A percentile compares a stretch with the other conserved stretches of the same genome.
Evolutionary conservation across 2,329 filamentous ascomycete genomes (phyloP).

Genomic region (Claviceps cyperi): DNA sequence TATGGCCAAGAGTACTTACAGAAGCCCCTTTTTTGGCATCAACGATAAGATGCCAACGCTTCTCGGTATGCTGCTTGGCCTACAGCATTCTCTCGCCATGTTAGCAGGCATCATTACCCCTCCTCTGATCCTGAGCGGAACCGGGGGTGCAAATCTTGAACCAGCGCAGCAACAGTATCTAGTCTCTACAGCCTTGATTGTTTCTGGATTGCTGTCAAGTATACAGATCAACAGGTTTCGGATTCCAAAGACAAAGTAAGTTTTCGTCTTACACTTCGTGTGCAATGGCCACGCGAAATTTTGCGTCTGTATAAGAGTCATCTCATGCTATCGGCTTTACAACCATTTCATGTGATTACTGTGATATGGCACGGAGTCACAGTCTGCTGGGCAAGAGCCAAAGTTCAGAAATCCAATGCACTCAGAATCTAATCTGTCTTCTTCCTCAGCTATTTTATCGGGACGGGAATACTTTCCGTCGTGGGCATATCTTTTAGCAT

Average conservation of each 20-base stretch:
- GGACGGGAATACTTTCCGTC: constrained; percentile 67
- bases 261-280: constrained; percentile 1
- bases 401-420: not conserved
- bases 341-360: not conserved
- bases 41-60: constrained; percentile 65
- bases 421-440: not conserved
- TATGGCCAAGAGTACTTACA: constrained; percentile 40
- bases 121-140: constrained; percentile 53
- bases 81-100: constrained; percentile 72
- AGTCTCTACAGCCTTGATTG: constrained; percentile 64
- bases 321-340: no score
- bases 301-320: no score
- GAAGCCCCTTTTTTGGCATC: constrained; percentile 69
- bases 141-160: constrained; percentile 48
- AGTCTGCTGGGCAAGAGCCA: not conserved
- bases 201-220: constrained; percentile 59
- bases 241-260: constrained; percentile 48
- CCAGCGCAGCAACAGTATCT: constrained; percentile 55
- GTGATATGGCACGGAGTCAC: not conserved
- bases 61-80: constrained; percentile 57
- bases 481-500: constrained; percentile 41
- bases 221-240: constrained; percentile 69
- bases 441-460: constrained; percentile 52
- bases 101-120: constrained; percentile 62
- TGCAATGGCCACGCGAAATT: no score